Evolutionary conservation across 2,329 filamentous ascomycete species (phyloP).

Genomic region (Colletotrichum sp.): DNA sequence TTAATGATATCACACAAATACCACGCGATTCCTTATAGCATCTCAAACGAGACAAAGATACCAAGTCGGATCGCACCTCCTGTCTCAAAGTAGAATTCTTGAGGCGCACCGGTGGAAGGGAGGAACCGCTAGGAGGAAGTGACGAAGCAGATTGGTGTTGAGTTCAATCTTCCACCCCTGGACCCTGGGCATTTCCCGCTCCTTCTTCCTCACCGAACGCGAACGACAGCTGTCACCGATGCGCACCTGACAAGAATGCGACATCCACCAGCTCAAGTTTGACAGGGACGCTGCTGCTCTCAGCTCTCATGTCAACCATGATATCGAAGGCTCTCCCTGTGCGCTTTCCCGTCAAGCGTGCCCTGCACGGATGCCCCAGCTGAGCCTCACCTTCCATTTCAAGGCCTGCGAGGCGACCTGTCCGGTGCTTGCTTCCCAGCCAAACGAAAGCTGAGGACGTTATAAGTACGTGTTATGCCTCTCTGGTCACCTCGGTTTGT

Average conservation of each 20-base stretch:
- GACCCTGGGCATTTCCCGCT: neutral
- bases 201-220: neutral
- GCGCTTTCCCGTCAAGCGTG: neutral
- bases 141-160: neutral
- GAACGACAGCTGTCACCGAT: neutral
- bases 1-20: neutral
- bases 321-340: neutral
- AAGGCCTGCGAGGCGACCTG: neutral
- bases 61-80: neutral
- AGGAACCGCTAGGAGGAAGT: neutral
- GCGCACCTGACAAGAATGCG: neutral
- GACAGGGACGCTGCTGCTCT: neutral
- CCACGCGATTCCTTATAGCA: neutral
- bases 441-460: neutral
- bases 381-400: neutral
- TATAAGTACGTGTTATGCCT: neutral
- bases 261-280: neutral
- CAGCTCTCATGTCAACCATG: neutral
- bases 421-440: neutral
- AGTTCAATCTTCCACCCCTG: neutral
- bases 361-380: neutral
- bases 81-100: neutral
- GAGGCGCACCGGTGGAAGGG: neutral
- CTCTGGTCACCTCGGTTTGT: constrained; percentile 5
- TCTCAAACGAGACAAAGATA: neutral